Conservation (phyloP, 2,329 filamentous ascomycete species). For the Didymella pomorum region DNA sequence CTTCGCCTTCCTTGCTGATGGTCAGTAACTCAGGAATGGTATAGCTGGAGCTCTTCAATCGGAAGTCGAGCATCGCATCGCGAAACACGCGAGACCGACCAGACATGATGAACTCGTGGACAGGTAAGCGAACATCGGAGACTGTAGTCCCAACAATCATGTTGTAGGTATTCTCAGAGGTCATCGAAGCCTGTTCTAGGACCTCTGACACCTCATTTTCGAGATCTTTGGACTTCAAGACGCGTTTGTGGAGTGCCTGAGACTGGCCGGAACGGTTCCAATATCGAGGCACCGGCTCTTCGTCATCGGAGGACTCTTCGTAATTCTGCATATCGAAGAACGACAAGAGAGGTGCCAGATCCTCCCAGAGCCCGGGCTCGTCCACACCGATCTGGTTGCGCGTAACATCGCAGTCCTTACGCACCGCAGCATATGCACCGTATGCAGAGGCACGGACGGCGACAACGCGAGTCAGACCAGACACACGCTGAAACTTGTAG, state of each 20-base stretch:
- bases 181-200: constrained; percentile 38
- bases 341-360: constrained; percentile 74
- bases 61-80: constrained; percentile 66
- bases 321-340: constrained; percentile 66
- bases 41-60: constrained; percentile 62
- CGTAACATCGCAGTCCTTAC: constrained; percentile 84
- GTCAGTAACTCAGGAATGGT: constrained; percentile 67
- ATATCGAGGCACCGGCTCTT: constrained; percentile 57
- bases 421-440: constrained; percentile 87
- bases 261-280: constrained; percentile 59
- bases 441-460: constrained; percentile 87
- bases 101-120: constrained; percentile 82
- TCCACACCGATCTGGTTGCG: constrained; percentile 73
- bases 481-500: constrained; percentile 93
- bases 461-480: constrained; percentile 83
- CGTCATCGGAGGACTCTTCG: constrained; percentile 53
- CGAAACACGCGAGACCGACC: constrained; percentile 74
- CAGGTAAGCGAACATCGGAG: constrained; percentile 76
- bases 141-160: constrained; percentile 61
- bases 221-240: constrained; percentile 70
- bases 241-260: constrained; percentile 62
- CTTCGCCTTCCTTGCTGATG: constrained; percentile 62
- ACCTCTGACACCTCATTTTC: constrained; percentile 68
- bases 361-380: constrained; percentile 74
- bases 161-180: constrained; percentile 56